Conservation (phyloP, 2,329 filamentous ascomycete species). For the Aspergillus uvarum region DNA sequence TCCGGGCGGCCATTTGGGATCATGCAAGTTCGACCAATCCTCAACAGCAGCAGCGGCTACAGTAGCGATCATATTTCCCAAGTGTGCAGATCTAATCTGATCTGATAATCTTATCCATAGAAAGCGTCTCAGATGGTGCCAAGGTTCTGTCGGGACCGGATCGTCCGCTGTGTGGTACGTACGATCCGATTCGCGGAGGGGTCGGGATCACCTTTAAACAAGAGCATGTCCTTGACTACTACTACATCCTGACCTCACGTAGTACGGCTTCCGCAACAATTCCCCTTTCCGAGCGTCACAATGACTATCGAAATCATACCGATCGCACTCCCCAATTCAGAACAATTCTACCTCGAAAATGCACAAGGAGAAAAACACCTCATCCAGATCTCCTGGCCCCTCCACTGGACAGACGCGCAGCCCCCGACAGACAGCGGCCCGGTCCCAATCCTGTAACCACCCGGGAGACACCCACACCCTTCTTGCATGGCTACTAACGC, state of each 20-base stretch:
- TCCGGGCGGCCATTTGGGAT: no score
- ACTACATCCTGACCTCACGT: no score
- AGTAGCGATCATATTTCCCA: not conserved
- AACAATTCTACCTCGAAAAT: constrained; percentile 21
- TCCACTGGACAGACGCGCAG: constrained; percentile 14
- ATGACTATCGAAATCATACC: not conserved
- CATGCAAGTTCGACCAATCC: not conserved
- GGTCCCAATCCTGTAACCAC: constrained; percentile 1
- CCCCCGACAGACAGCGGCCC: constrained; percentile 1
- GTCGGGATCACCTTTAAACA: not conserved
- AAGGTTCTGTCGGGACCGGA: not conserved
- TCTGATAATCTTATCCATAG: not conserved
- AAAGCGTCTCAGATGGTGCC: not conserved
- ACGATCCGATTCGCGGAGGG: not conserved
- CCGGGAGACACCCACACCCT: not conserved
- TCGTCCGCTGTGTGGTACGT: not conserved
- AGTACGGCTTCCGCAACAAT: no score
- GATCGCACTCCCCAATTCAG: constrained; percentile 14
- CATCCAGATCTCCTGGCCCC: constrained; percentile 25
- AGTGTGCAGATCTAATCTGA: not conserved
- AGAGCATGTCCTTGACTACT: no score
- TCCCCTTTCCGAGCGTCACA: not conserved
- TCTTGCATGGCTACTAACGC: not conserved
- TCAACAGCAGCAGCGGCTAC: not conserved
- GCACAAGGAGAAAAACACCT: constrained; percentile 16